Conservation (phyloP, 2,329 filamentous ascomycete species). For the Stachybotrys elegans region DNA sequence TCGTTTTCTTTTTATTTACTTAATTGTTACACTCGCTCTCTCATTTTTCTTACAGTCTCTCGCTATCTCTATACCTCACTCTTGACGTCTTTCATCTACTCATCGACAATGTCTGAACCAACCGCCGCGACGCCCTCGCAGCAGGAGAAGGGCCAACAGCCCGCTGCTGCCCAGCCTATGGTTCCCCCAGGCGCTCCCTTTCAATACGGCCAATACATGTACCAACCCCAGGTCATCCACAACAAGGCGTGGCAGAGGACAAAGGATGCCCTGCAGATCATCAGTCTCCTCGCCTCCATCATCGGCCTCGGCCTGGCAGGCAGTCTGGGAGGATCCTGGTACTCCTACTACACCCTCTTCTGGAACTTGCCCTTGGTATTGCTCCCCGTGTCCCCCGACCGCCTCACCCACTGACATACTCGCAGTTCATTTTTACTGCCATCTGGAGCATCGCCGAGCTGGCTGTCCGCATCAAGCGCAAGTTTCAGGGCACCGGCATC, state of each 20-base stretch:
- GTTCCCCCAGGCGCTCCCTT: no score
- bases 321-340: constrained; percentile 9
- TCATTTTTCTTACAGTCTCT: no score
- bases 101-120: no score
- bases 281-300: constrained; percentile 19
- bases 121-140: no score
- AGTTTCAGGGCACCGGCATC: constrained; percentile 25
- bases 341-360: constrained; percentile 4
- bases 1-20: no score
- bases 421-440: constrained; percentile 28
- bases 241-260: constrained; percentile 19
- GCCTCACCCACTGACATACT: background rate
- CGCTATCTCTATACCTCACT: no score
- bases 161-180: no score
- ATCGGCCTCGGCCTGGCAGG: constrained; percentile 21
- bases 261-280: constrained; percentile 24
- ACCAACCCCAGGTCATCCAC: constrained; percentile 9
- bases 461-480: constrained; percentile 27
- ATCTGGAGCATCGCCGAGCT: constrained; percentile 35
- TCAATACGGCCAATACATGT: no score
- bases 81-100: no score
- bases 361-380: constrained; percentile 14
- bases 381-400: background rate
- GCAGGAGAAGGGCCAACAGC: no score
- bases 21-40: no score